These are phyloP conservation scores for Lachnellula subtilissima DNA, from an alignment of 2,329 filamentous ascomycete species.

Conservation along the genomic window DNA sequence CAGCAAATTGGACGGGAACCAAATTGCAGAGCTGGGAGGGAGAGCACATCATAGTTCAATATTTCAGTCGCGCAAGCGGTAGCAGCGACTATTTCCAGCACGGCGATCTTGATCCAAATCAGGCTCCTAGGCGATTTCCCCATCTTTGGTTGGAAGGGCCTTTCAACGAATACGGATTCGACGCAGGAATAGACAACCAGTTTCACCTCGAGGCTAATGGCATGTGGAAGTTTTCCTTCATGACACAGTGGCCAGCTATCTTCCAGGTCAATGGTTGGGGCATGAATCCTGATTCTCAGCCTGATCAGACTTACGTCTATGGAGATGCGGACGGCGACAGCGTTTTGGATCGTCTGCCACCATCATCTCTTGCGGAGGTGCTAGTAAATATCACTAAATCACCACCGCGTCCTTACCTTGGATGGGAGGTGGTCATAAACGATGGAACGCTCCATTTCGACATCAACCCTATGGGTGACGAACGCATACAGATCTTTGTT, in stretches of 20 bases:
- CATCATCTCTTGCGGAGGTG: slow-evolving; percentile 49
- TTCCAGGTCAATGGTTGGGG: slow-evolving; percentile 58
- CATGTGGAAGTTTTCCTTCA: slow-evolving; percentile 54
- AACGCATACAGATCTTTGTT: slow-evolving; percentile 47
- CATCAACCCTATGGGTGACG: slow-evolving; percentile 48
- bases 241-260: slow-evolving; percentile 56
- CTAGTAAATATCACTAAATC: slow-evolving; percentile 53
- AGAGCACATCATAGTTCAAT: slow-evolving; percentile 52
- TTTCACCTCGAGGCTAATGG: slow-evolving; percentile 47
- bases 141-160: slow-evolving; percentile 59
- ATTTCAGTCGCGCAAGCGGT: slow-evolving; percentile 58
- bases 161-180: slow-evolving; percentile 61
- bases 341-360: slow-evolving; percentile 56
- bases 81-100: slow-evolving; percentile 58
- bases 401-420: slow-evolving; percentile 40
- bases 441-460: slow-evolving; percentile 50
- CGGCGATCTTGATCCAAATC: slow-evolving; percentile 45
- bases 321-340: slow-evolving; percentile 58
- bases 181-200: slow-evolving; percentile 51
- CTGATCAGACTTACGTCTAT: slow-evolving; percentile 53
- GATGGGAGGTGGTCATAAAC: slow-evolving; percentile 28
- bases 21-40: slow-evolving; percentile 55
- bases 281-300: slow-evolving; percentile 56
- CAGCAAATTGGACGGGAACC: slow-evolving; percentile 52
- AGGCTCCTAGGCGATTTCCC: slow-evolving; percentile 45